Base-by-base conservation (phyloP, 1,284 basidiomycete species). In the Cutaneotrichosporon cavernicola region DNA sequence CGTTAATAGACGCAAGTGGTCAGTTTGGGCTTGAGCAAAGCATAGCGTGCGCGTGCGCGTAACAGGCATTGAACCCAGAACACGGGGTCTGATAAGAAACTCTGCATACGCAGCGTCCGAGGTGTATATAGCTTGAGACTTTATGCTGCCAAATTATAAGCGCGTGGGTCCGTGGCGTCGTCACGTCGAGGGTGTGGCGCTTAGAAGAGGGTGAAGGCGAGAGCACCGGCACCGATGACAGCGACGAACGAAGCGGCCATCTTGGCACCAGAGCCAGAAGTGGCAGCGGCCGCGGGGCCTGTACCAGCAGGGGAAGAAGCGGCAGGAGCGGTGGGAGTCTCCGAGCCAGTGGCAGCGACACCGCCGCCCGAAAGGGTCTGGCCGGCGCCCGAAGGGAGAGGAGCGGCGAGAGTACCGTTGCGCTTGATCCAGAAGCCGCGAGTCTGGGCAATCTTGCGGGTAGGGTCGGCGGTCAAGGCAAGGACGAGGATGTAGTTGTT, bases 141-240 rank as follows among this genome's bases (percentile, higher is more conserved):
- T 40, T 40, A 40, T 5, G 38, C 7, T 16, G 53, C 34, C 32
- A 9, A 36, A 56, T 56, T 56, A 56, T 56, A 56, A 55, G 55
- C 55, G 34, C 55, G 21, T 10, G 36, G 18, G 53, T 34, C 49
- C 26, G 49, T 22, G n/a, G 34, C 34, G 34, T 36, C 7, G n/a
- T 56, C 16, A 53, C 32, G 52, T 53, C 32, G 31, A 56, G n/a
- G n/a, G 34, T 36, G 10, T 7, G 18, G 57, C 46, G 38, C 36
- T 52, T 62, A 62, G 61, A 62, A 58, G n/a, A 47, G 56, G 30
- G 50, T 40, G 63, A 72, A 61, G 38, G 64, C 56, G 31, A 68
- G 58, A 58, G 71, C 76, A 61, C 74, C 72, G 34, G 65, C 63
- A 26, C 60, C 72, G 21, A 69, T 63, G 58, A 56, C 56, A 9